phyloP scores from a whole-genome alignment of 805 yeast genomes.

The Kodamaea laetipori region DNA sequence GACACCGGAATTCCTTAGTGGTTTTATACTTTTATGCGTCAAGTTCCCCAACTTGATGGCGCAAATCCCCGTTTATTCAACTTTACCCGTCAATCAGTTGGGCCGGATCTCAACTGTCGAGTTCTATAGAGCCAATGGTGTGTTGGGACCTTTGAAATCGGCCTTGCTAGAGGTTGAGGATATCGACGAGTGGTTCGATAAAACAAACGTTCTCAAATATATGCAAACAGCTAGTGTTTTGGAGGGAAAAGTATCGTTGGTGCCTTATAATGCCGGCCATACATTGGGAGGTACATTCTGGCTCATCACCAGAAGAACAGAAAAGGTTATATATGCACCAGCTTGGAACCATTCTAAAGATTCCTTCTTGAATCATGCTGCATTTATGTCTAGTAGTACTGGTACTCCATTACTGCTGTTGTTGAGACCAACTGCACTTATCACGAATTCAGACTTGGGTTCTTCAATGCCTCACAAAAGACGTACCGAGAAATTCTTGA shows the following conservation, averaged over 20 bases:
- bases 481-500: conserved; percentile 64
- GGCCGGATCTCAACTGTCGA: conserved; percentile 89
- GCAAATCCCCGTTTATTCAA: conserved; percentile 76
- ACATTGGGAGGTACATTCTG: conserved; percentile 92
- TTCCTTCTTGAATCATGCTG: conserved; percentile 74
- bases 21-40: conserved; percentile 65
- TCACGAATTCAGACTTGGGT: conserved; percentile 72
- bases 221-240: conserved; percentile 70
- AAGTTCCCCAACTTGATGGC: conserved; percentile 57
- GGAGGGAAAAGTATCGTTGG: conserved; percentile 65
- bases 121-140: conserved; percentile 67
- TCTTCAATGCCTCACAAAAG: conserved; percentile 61
- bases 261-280: conserved; percentile 91
- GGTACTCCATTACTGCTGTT: conserved; percentile 68
- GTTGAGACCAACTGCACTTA: conserved; percentile 77
- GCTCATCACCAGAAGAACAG: conserved; percentile 72
- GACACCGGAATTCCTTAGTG: conserved; percentile 76
- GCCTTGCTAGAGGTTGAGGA: conserved; percentile 67
- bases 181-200: conserved; percentile 79
- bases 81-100: conserved; percentile 84
- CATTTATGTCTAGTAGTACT: conserved; percentile 48
- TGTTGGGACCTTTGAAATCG: conserved; percentile 68
- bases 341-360: conserved; percentile 95
- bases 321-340: conserved; percentile 83
- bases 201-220: conserved; percentile 67